Evolutionary conservation across 345 rosid species (phyloP), one percentile per base, ranked within the genome.

Genomic region (Turnera subulata): DNA sequence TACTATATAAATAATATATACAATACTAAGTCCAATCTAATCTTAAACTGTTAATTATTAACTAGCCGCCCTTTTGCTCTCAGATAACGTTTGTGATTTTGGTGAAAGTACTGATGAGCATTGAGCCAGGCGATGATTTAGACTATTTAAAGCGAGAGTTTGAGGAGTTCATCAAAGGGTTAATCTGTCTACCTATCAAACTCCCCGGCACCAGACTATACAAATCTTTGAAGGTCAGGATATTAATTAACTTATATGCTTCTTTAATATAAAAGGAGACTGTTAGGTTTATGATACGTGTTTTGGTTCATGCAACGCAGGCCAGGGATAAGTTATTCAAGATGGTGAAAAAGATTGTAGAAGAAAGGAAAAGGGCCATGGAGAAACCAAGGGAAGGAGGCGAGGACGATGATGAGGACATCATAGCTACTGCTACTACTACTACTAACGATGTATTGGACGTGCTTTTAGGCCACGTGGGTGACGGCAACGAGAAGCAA

Each of bases 151-250:
- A 83, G 55, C 73, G 60, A 50, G 95, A 92, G 56, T 92, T 92
- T 42, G 82, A 83, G 71, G 95, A 89, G 55, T 86, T 84, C 58
- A 79, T 92, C 73, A 92, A 89, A 78, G 98, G 93, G 6, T 75
- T 92, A 58, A 92, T 92, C 58, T 92, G 95, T 68, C 72, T 92
- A 43, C 98, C 98, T 2, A 73, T 92, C 77, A 89, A 83, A 63
- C 63, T 92, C 63, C 98, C 98, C 1, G 96, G 98, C 45, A 86
- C 95, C 14, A 82, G 87, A 62, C 80, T 92, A 0, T 80, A 82
- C 50, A 92, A 82, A 74, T 92, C 98, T 33, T 59, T 92, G 21
- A 89, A 89, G 96, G 98, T 89, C 33, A 52, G 9, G 44, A 40
- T n/a, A n/a, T n/a, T n/a, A n/a, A n/a, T n/a, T n/a, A n/a, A n/a